These are phyloP conservation scores for Diaporthe citri DNA, from an alignment of 2,329 filamentous ascomycete species.

Conservation along the genomic window DNA sequence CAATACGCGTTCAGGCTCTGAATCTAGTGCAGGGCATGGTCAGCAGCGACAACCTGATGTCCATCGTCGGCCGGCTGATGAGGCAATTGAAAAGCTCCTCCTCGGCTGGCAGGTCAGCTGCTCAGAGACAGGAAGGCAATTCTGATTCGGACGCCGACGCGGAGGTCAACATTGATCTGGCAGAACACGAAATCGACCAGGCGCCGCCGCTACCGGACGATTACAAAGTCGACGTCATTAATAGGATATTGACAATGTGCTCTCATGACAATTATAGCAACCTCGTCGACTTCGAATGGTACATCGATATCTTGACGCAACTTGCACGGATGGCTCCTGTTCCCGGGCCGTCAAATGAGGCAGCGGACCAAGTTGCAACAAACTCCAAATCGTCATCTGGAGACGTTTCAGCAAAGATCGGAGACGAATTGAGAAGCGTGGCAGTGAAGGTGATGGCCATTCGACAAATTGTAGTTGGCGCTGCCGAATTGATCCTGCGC, in stretches of 20 bases:
- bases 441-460: conserved; percentile 92
- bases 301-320: conserved; percentile 89
- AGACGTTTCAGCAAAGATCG: conserved; percentile 78
- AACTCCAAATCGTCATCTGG: conserved; percentile 49
- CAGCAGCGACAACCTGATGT: conserved; percentile 84
- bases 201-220: conserved; percentile 81
- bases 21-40: conserved; percentile 96
- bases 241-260: conserved; percentile 88
- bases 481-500: conserved; percentile 81
- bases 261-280: conserved; percentile 89
- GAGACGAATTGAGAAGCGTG: conserved; percentile 88
- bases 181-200: conserved; percentile 53
- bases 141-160: conserved; percentile 65
- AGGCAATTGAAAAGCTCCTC: conserved; percentile 80
- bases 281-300: conserved; percentile 95
- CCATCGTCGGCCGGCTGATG: conserved; percentile 88
- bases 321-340: conserved; percentile 78
- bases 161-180: conserved; percentile 56
- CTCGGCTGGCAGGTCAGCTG: conserved; percentile 42
- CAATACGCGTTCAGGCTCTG: conserved; percentile 91
- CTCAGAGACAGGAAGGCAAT: conserved; percentile 47
- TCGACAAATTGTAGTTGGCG: conserved; percentile 82
- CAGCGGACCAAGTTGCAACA: conserved; percentile 49
- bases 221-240: conserved; percentile 86
- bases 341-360: conserved; percentile 56